Conservation (phyloP, 306 rosid genomes). For the Quercus aquifolioides region DNA sequence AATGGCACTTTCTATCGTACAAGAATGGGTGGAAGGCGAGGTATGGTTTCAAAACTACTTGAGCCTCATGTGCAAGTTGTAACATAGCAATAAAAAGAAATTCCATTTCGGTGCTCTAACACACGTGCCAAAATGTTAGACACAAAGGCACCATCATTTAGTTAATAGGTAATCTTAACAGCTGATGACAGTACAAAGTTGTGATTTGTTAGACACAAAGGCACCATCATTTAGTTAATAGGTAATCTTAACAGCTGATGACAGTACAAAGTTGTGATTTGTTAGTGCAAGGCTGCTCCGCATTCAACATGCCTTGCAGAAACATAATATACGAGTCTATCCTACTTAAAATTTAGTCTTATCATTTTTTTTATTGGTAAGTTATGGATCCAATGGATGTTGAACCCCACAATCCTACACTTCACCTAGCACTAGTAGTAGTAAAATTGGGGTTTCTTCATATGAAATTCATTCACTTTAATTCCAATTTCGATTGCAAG, state of each 20-base stretch:
- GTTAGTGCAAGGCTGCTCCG: background rate
- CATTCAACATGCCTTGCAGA: constrained; percentile 8
- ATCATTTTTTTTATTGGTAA: background rate
- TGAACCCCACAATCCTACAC: no score
- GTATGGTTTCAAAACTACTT: no score
- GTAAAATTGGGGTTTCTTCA: no score
- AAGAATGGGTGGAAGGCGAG: no score
- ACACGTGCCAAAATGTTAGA: background rate
- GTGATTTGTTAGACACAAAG: background rate
- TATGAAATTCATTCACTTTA: no score
- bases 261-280: background rate
- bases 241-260: background rate
- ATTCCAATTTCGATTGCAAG: no score
- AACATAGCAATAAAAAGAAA: no score
- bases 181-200: background rate
- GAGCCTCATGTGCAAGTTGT: no score
- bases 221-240: background rate
- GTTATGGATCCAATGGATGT: no score
- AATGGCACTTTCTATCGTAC: no score
- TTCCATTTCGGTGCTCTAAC: background rate
- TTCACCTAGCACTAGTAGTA: no score
- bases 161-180: background rate
- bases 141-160: background rate
- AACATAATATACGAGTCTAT: background rate
- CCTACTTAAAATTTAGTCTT: constrained; percentile 1